Percentiles rank a stretch among this genome's conserved stretches.
Conservation (phyloP, 345 rosid genomes). For the Populus alba region DNA sequence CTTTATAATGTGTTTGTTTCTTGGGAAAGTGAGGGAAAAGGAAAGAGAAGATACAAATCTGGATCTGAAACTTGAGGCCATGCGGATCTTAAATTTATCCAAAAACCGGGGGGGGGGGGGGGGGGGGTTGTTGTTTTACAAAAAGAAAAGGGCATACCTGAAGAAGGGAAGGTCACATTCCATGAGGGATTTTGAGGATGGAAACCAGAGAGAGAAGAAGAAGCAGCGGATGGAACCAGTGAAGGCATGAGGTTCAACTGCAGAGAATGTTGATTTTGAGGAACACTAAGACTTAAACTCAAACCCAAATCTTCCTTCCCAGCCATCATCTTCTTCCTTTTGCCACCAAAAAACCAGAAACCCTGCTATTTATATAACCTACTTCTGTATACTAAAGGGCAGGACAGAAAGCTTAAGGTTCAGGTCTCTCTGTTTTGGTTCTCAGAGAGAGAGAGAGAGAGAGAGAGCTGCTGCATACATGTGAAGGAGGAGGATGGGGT, state of each 20-base stretch:
- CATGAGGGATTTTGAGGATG: conserved; percentile 50
- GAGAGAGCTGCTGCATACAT: no score
- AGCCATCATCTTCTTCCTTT: conserved; percentile 37
- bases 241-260: conserved; percentile 62
- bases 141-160: conserved; percentile 34
- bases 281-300: conserved; percentile 64
- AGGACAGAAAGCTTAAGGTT: background rate
- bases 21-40: conserved; percentile 12
- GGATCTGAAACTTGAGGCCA: background rate
- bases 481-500: no score
- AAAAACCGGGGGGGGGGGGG: no score
- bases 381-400: background rate
- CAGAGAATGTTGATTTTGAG: conserved; percentile 39
- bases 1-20: conserved; percentile 22
- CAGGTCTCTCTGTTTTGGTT: background rate
- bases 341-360: background rate
- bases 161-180: conserved; percentile 47
- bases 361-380: background rate
- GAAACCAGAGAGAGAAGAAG: conserved; percentile 35
- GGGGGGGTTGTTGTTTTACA: background rate
- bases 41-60: background rate
- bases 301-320: conserved; percentile 85
- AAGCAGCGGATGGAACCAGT: conserved; percentile 26
- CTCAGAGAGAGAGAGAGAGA: background rate
- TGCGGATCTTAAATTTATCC: background rate